Evolutionary conservation across 2,329 filamentous ascomycete genomes (phyloP).

Genomic region (Fusarium sp.): DNA sequence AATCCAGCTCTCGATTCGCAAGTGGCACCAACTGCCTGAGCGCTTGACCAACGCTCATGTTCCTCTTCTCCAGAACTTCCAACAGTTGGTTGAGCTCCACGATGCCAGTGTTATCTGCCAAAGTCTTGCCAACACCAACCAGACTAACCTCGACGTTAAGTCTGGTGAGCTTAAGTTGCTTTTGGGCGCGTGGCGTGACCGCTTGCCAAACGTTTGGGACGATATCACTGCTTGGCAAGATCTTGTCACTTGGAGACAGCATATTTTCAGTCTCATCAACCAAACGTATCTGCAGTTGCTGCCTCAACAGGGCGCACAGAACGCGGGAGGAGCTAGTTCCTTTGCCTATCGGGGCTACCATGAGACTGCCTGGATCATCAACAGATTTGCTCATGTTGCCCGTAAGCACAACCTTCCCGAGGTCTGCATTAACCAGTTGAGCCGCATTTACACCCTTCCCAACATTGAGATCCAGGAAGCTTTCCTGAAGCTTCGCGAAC

Average conservation of each 20-base stretch:
- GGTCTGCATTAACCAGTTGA: constrained; percentile 96
- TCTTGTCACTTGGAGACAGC: constrained; percentile 98
- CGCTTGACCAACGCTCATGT: constrained; percentile 95
- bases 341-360: constrained; percentile 98
- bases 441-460: constrained; percentile 96
- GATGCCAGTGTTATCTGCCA: constrained; percentile 97
- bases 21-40: constrained; percentile 98
- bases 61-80: constrained; percentile 95
- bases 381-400: constrained; percentile 96
- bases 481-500: constrained; percentile 97
- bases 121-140: constrained; percentile 86
- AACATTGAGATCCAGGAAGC: constrained; percentile 99
- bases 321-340: constrained; percentile 83
- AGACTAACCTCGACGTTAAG: constrained; percentile 88
- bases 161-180: constrained; percentile 95
- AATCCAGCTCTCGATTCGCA: constrained; percentile 95
- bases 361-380: constrained; percentile 99
- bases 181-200: constrained; percentile 93
- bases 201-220: constrained; percentile 97
- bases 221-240: constrained; percentile 99
- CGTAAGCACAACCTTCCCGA: constrained; percentile 96
- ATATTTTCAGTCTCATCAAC: constrained; percentile 98
- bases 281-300: constrained; percentile 88
- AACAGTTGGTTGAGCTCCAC: constrained; percentile 95
- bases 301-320: constrained; percentile 78